Conservation (phyloP, 2,329 filamentous ascomycete species). For the Penicillium glabrum region DNA sequence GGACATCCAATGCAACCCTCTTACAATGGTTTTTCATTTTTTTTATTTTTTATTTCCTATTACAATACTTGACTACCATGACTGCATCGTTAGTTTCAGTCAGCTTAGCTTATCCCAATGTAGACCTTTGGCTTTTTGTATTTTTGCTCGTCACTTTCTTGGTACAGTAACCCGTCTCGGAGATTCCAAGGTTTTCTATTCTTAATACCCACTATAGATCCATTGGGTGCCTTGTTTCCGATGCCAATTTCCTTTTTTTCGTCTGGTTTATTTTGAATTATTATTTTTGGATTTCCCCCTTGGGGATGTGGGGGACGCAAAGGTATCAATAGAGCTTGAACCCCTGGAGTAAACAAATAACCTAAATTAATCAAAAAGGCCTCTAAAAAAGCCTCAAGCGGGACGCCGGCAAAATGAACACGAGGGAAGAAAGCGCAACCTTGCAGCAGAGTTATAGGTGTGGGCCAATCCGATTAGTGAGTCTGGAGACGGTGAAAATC, state of each 20-base stretch:
- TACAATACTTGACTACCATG: neutral
- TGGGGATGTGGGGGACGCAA: conserved; percentile 23
- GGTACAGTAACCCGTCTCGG: neutral
- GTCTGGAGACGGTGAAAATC: conserved; percentile 4
- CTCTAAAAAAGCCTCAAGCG: neutral
- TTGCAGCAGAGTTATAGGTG: conserved; percentile 12
- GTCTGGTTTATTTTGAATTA: conserved; percentile 4
- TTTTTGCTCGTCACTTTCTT: neutral
- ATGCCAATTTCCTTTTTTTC: neutral
- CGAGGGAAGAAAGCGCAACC: conserved; percentile 17
- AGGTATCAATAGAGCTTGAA: conserved; percentile 13
- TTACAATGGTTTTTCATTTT: conserved; percentile 5
- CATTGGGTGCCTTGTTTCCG: neutral
- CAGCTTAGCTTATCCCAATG: neutral
- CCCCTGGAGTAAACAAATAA: conserved; percentile 13
- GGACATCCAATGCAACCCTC: conserved; percentile 20
- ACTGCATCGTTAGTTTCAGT: neutral
- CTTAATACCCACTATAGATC: neutral
- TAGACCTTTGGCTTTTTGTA: neutral
- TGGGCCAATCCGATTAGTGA: neutral
- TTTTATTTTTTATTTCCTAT: neutral
- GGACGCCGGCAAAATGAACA: conserved; percentile 13
- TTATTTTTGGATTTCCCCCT: conserved; percentile 13
- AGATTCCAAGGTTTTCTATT: neutral
- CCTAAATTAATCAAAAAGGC: neutral